These are phyloP conservation scores for Lizonia empirigonia DNA, from an alignment of 2,329 filamentous ascomycete genomes.

Conservation along the genomic window DNA sequence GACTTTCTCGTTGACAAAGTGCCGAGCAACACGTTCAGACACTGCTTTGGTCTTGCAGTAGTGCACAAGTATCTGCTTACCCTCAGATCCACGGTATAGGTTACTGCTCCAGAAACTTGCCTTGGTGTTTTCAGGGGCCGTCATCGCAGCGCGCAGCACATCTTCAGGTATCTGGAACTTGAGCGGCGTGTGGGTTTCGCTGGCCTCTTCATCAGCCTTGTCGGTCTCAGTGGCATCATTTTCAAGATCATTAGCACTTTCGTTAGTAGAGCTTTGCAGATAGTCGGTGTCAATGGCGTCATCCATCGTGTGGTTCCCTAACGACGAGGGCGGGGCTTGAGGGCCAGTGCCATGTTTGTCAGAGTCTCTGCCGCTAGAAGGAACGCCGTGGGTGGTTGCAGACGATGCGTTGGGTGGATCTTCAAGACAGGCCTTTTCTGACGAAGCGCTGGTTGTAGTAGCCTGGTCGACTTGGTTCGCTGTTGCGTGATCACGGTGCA, in stretches of 20 bases:
- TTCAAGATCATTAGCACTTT: neutral
- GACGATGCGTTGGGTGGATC: neutral
- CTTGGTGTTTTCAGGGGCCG: constrained; percentile 36
- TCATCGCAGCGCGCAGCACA: constrained; percentile 34
- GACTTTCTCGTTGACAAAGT: constrained; percentile 72
- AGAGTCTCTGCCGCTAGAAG: neutral
- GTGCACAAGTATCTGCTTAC: constrained; percentile 68
- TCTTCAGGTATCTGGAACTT: constrained; percentile 43
- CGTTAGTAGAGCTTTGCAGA: neutral
- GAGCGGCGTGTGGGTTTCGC: constrained; percentile 31
- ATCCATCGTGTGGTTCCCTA: neutral
- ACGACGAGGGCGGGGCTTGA: neutral
- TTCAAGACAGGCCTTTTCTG: neutral
- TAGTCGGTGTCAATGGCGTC: neutral
- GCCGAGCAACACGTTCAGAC: constrained; percentile 69
- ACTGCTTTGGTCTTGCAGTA: constrained; percentile 74
- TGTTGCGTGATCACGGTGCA: neutral
- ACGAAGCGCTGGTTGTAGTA: neutral
- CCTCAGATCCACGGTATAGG: constrained; percentile 65
- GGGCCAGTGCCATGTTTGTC: neutral
- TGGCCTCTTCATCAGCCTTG: constrained; percentile 16
- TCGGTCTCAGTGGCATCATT: constrained; percentile 3
- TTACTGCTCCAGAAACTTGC: constrained; percentile 68
- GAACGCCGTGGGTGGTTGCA: neutral
- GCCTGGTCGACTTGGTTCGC: neutral